Evolutionary conservation across 495 filamentous ascomycete genomes (phyloP).

Genomic region (Talaromyces wortmannii): DNA sequence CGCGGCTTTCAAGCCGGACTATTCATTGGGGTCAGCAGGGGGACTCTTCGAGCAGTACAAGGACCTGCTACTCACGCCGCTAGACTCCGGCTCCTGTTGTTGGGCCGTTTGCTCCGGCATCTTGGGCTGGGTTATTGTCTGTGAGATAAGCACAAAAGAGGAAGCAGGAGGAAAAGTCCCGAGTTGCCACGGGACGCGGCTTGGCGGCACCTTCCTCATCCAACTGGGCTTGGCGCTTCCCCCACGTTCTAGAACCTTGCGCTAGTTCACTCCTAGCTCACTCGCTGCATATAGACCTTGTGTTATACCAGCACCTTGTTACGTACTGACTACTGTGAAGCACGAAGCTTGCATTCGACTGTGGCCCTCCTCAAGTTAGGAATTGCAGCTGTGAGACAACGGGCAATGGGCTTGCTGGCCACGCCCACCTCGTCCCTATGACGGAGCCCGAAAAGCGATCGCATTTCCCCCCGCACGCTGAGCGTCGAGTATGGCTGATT

Average conservation of each 20-base stretch:
- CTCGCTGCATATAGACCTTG: too few species aligned
- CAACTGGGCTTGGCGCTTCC: not conserved
- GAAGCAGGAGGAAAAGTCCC: constrained; percentile 10
- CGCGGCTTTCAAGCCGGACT: constrained; percentile 48
- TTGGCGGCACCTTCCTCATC: not conserved
- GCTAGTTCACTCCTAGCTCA: too few species aligned
- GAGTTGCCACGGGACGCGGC: constrained; percentile 5
- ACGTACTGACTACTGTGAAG: too few species aligned
- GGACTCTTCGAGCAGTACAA: not conserved
- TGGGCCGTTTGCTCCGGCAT: constrained; percentile 40
- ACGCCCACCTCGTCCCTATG: constrained; percentile 15
- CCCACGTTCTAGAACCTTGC: not conserved
- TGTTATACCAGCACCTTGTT: too few species aligned
- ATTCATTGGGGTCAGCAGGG: constrained; percentile 5
- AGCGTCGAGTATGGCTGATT: constrained; percentile 77
- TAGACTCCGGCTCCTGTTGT: constrained; percentile 25
- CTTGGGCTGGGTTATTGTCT: constrained; percentile 8
- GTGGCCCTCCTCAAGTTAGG: too few species aligned
- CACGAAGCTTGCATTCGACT: too few species aligned
- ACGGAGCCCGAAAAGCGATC: constrained; percentile 35
- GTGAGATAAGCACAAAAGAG: not conserved
- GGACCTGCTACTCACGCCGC: constrained; percentile 24
- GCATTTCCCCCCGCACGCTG: constrained; percentile 51
- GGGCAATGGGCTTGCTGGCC: constrained; percentile 1
- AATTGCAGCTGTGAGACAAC: too few species aligned